These are phyloP conservation scores for Fraxinus paxiana DNA, from an alignment of 305 asterid genomes.

Conservation along the genomic window DNA sequence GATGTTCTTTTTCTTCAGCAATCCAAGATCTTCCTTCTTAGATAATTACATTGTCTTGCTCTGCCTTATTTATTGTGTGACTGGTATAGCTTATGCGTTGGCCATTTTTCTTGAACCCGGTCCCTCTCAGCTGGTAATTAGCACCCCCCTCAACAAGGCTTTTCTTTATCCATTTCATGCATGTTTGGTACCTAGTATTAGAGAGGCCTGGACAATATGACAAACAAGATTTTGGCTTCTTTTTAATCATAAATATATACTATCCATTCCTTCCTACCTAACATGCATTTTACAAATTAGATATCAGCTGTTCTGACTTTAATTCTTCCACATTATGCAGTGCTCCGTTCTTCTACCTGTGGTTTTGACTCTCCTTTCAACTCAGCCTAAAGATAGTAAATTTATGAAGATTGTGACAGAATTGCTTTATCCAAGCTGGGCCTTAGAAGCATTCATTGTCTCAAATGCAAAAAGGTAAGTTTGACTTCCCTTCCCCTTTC, in stretches of 20 bases:
- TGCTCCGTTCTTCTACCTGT: constrained; percentile 89
- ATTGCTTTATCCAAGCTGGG: constrained; percentile 81
- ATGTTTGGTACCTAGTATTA: not conserved
- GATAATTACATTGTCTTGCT: constrained; percentile 72
- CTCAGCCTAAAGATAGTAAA: constrained; percentile 52
- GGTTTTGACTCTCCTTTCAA: constrained; percentile 78
- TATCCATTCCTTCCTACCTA: not conserved
- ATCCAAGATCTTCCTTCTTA: constrained; percentile 71
- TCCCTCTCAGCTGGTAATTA: constrained; percentile 74
- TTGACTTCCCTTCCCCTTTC: not conserved
- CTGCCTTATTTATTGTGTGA: constrained; percentile 79
- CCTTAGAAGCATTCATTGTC: constrained; percentile 79
- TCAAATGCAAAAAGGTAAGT: constrained; percentile 75
- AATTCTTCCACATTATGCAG: constrained; percentile 40
- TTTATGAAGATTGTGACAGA: constrained; percentile 39
- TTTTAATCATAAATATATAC: not conserved
- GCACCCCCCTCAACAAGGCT: constrained; percentile 1
- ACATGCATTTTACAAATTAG: constrained; percentile 5
- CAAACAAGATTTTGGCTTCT: not conserved
- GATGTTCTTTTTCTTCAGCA: constrained; percentile 85
- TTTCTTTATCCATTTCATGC: not conserved
- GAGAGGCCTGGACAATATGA: not conserved
- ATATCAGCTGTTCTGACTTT: not conserved
- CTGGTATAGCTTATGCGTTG: constrained; percentile 73
- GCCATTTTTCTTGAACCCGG: constrained; percentile 89